Percentiles rank a stretch among this genome's conserved stretches.
These are phyloP conservation scores for Pleurotus sapidus DNA, from an alignment of 768 basidiomycete genomes.

Conservation along the genomic window DNA sequence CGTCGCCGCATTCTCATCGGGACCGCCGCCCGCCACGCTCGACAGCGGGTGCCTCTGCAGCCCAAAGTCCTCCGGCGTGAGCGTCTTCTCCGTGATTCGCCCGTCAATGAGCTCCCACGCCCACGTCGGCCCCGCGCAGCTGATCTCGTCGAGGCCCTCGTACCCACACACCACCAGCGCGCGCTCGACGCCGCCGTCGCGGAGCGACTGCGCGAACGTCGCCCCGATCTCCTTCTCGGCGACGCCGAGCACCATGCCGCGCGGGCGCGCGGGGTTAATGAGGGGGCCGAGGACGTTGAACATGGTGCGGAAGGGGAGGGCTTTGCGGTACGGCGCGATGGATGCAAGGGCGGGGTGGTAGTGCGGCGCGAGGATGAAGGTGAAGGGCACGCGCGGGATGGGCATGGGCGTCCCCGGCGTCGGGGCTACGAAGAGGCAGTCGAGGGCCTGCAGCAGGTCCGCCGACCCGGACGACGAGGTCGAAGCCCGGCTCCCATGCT, in stretches of 20 bases:
- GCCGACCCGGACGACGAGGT: constrained; percentile 95
- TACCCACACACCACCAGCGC: constrained; percentile 93
- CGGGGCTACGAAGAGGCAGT: constrained; percentile 69
- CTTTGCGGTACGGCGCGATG: constrained; percentile 80
- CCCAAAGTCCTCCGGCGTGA: constrained; percentile 79
- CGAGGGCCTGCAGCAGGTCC: constrained; percentile 84
- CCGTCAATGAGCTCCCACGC: constrained; percentile 81
- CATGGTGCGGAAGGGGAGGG: constrained; percentile 92
- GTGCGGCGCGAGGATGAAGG: constrained; percentile 91
- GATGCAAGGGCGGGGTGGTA: constrained; percentile 86
- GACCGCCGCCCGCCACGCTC: constrained; percentile 70
- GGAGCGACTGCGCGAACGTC: constrained; percentile 76
- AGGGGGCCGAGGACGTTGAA: constrained; percentile 95
- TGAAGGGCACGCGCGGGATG: constrained; percentile 74
- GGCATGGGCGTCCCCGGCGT: constrained; percentile 52
- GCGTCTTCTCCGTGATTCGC: constrained; percentile 52
- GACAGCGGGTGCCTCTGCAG: constrained; percentile 65
- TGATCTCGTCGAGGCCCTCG: constrained; percentile 93
- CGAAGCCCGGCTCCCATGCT: constrained; percentile 91
- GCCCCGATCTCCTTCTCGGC: constrained; percentile 77
- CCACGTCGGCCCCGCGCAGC: constrained; percentile 86
- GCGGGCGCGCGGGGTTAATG: constrained; percentile 86
- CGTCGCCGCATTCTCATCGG: constrained; percentile 76
- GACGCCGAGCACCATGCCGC: constrained; percentile 90
- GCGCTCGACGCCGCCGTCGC: constrained; percentile 70